phyloP scores from a whole-genome alignment of 2,329 filamentous ascomycete genomes.

The Aureobasidium sp. region DNA sequence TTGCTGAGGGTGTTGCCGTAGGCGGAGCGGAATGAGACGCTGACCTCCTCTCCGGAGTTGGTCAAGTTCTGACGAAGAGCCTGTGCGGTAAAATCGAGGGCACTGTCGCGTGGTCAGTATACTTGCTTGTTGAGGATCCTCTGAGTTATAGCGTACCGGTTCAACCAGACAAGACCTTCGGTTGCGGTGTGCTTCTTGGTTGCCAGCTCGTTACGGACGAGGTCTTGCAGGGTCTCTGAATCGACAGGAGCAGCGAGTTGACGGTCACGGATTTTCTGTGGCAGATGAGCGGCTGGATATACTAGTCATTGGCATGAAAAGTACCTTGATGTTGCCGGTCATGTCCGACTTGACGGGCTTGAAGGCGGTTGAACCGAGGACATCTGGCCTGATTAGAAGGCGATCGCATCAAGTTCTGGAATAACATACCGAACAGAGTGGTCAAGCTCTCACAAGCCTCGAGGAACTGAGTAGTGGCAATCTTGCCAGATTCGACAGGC shows the following conservation, averaged over 20 bases:
- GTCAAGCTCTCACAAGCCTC: slow-evolving; percentile 83
- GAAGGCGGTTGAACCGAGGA: slow-evolving; percentile 66
- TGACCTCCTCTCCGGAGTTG: slow-evolving; percentile 65
- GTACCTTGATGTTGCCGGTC: slow-evolving; percentile 80
- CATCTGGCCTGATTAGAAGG: slow-evolving; percentile 36
- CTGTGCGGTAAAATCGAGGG: slow-evolving; percentile 86
- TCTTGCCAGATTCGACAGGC: slow-evolving; percentile 63
- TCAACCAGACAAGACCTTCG: slow-evolving; percentile 85
- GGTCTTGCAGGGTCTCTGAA: slow-evolving; percentile 77
- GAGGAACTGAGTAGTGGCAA: slow-evolving; percentile 80
- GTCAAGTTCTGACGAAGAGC: slow-evolving; percentile 71
- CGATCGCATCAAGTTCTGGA: background rate
- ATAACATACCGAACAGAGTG: slow-evolving; percentile 67
- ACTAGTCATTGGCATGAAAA: background rate
- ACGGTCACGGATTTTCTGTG: slow-evolving; percentile 80
- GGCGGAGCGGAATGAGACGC: slow-evolving; percentile 75
- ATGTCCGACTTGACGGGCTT: slow-evolving; percentile 87
- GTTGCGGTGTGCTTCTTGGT: slow-evolving; percentile 80
- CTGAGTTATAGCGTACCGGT: slow-evolving; percentile 53
- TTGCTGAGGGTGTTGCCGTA: slow-evolving; percentile 85
- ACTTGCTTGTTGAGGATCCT: background rate
- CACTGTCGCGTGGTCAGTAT: slow-evolving; percentile 46
- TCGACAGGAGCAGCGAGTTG: slow-evolving; percentile 70
- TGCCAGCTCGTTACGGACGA: slow-evolving; percentile 81
- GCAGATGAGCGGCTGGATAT: background rate